Conservation (phyloP, 805 yeast genomes). For the Nakazawaea populi region DNA sequence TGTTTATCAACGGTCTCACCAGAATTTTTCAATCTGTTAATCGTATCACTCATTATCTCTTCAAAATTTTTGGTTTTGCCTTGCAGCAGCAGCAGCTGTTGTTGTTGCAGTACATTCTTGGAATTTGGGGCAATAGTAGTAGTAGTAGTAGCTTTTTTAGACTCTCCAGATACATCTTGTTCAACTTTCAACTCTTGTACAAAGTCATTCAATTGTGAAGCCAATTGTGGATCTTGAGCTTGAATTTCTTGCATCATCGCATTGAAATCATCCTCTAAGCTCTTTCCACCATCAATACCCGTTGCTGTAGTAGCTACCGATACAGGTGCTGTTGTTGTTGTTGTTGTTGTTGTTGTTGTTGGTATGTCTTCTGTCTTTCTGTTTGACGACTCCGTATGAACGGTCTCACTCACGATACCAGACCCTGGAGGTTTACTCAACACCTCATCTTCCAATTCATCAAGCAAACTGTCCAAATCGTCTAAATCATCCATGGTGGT, state of each 20-base stretch:
- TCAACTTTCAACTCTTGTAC: constrained; percentile 20
- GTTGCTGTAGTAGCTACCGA: constrained; percentile 11
- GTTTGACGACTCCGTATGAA: no score
- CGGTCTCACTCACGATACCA: constrained; percentile 14
- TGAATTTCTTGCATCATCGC: constrained; percentile 19
- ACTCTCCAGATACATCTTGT: constrained; percentile 18
- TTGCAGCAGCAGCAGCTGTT: constrained; percentile 8
- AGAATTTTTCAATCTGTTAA: constrained; percentile 71
- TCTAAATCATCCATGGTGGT: constrained; percentile 44
- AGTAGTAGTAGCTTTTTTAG: constrained; percentile 13
- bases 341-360: no score
- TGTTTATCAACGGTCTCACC: constrained; percentile 65
- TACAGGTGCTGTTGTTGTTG: no score
- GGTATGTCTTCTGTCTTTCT: no score
- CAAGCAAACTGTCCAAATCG: constrained; percentile 79
- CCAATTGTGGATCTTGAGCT: constrained; percentile 21
- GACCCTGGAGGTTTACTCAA: constrained; percentile 58
- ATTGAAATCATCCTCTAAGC: constrained; percentile 17
- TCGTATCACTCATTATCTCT: constrained; percentile 71
- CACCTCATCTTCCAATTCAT: constrained; percentile 74
- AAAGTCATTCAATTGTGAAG: constrained; percentile 18
- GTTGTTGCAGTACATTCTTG: neutral
- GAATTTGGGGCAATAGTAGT: constrained; percentile 9
- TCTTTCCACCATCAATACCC: constrained; percentile 4
- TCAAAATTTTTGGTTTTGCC: constrained; percentile 43